These are phyloP conservation scores for Leccinum barrowsii DNA, from an alignment of 768 basidiomycete species.

Conservation along the genomic window DNA sequence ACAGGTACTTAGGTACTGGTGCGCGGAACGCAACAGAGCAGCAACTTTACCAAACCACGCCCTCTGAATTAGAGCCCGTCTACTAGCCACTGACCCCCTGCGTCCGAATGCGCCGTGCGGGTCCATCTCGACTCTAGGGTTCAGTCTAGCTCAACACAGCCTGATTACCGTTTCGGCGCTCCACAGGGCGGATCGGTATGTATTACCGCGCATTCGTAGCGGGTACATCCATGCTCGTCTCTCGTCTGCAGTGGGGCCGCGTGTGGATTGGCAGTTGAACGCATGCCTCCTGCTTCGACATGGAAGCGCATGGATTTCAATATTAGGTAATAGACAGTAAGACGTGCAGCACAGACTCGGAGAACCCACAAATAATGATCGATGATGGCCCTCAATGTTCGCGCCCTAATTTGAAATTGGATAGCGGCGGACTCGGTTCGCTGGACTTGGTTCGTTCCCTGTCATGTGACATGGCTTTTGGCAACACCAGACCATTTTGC, in stretches of 20 bases:
- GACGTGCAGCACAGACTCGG: not conserved
- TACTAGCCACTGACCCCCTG: not conserved
- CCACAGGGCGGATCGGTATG: conserved; percentile 9
- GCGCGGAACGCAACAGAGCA: conserved; percentile 9
- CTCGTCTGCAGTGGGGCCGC: not conserved
- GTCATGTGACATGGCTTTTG: no score
- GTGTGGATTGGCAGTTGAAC: not conserved
- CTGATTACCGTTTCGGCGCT: not conserved
- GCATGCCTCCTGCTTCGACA: not conserved
- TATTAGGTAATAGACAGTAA: conserved; percentile 8
- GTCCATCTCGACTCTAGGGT: conserved; percentile 7
- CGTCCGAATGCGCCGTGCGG: not conserved
- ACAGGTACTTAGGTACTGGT: conserved; percentile 11
- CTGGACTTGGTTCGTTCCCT: no score
- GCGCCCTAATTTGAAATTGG: no score
- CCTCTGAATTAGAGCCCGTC: conserved; percentile 14
- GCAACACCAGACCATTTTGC: no score
- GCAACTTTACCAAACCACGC: conserved; percentile 25
- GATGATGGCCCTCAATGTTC: not conserved
- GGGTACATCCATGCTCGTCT: not conserved
- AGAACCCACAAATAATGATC: no score
- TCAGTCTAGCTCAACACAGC: conserved; percentile 1
- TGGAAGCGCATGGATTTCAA: not conserved
- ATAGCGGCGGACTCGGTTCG: no score
- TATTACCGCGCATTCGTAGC: not conserved